Percentiles rank a stretch among this genome's conserved stretches.
These are phyloP conservation scores for Penicillium psychrosexuale DNA, from an alignment of 2,329 filamentous ascomycete genomes.

Conservation along the genomic window DNA sequence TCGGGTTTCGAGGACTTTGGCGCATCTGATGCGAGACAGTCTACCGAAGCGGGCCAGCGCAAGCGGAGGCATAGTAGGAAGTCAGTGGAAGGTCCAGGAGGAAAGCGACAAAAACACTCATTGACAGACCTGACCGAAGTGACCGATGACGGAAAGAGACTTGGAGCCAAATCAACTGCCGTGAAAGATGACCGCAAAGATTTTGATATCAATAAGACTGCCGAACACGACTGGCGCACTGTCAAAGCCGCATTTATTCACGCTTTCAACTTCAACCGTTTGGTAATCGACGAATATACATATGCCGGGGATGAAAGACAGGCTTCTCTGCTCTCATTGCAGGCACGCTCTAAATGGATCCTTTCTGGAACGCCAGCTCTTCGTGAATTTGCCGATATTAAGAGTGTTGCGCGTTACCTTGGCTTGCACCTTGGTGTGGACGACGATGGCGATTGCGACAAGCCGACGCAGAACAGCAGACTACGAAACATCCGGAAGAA, in stretches of 20 bases:
- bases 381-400: slow-evolving; percentile 57
- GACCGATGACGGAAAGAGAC: slow-evolving; percentile 11
- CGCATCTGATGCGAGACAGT: not conserved
- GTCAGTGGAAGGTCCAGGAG: not conserved
- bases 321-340: slow-evolving; percentile 45
- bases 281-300: slow-evolving; percentile 65
- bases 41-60: not conserved
- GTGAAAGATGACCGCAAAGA: slow-evolving; percentile 20
- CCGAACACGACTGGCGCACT: slow-evolving; percentile 20
- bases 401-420: slow-evolving; percentile 57
- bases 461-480: slow-evolving; percentile 46
- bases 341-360: slow-evolving; percentile 57
- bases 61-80: not conserved
- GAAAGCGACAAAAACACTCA: slow-evolving; percentile 1
- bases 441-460: slow-evolving; percentile 47
- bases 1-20: not conserved
- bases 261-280: slow-evolving; percentile 58
- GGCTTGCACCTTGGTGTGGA: slow-evolving; percentile 55
- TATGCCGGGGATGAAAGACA: slow-evolving; percentile 49
- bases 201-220: slow-evolving; percentile 20
- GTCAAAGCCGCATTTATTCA: slow-evolving; percentile 50
- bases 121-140: not conserved
- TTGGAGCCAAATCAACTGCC: not conserved
- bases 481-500: slow-evolving; percentile 33
- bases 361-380: slow-evolving; percentile 62